These are phyloP conservation scores for Alternaria hordeiaustralica DNA, from an alignment of 2,329 filamentous ascomycete genomes.

Conservation along the genomic window DNA sequence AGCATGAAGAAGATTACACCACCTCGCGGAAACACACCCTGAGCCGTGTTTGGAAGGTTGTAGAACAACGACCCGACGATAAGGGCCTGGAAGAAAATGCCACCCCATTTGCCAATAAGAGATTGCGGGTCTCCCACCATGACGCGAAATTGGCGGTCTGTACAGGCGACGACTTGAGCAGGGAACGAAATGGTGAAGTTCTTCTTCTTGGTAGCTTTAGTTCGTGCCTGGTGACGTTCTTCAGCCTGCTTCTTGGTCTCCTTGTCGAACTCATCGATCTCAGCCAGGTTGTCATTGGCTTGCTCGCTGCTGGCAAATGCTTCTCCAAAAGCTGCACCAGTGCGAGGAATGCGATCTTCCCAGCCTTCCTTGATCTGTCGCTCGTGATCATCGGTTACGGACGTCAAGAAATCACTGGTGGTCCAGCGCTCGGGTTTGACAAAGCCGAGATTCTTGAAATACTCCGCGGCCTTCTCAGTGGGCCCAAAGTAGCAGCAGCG, in stretches of 20 bases:
- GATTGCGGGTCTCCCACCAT: conserved; percentile 62
- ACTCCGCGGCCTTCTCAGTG: conserved; percentile 65
- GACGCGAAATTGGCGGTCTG: conserved; percentile 54
- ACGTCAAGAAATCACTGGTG: conserved; percentile 74
- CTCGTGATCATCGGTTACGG: conserved; percentile 69
- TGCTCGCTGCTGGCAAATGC: conserved; percentile 48
- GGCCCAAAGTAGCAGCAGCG: conserved; percentile 66
- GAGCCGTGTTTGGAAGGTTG: conserved; percentile 59
- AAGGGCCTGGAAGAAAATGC: conserved; percentile 51
- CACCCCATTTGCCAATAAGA: conserved; percentile 54
- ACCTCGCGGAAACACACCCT: conserved; percentile 65
- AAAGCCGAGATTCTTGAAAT: conserved; percentile 72
- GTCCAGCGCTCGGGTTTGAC: conserved; percentile 71
- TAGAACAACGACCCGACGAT: conserved; percentile 58
- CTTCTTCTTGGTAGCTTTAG: conserved; percentile 50
- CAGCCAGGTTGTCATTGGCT: conserved; percentile 45
- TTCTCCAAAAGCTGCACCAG: conserved; percentile 62
- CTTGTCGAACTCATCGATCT: conserved; percentile 50
- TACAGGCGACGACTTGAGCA: conserved; percentile 50
- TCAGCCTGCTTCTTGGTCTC: conserved; percentile 41
- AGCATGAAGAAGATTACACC: conserved; percentile 67
- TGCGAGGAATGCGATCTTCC: conserved; percentile 63
- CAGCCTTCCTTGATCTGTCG: conserved; percentile 63
- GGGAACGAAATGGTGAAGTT: conserved; percentile 50
- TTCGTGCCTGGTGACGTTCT: conserved; percentile 39